These are phyloP conservation scores for Suillus lakei DNA, from an alignment of 768 basidiomycete species.

Conservation along the genomic window DNA sequence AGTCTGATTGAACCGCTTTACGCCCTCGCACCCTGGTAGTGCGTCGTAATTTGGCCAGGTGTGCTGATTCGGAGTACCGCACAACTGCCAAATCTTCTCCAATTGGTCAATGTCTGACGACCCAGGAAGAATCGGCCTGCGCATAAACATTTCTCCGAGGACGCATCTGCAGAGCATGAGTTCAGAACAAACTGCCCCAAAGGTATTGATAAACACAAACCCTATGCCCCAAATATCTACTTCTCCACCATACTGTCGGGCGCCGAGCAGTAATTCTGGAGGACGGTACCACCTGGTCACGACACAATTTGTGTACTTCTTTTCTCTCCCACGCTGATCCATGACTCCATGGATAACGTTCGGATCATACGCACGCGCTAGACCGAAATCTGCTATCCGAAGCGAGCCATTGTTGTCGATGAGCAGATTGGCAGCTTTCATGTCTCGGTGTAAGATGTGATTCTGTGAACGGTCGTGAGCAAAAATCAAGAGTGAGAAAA, in stretches of 20 bases:
- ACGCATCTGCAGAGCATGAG: constrained; percentile 66
- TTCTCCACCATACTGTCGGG: constrained; percentile 87
- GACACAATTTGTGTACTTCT: constrained; percentile 93
- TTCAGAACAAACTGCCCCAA: background rate
- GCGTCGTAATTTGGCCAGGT: constrained; percentile 80
- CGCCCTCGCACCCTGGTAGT: constrained; percentile 80
- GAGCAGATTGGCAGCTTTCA: constrained; percentile 97
- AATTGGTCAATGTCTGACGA: constrained; percentile 91
- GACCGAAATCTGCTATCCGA: constrained; percentile 94
- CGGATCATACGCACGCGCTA: constrained; percentile 81
- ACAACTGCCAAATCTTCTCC: constrained; percentile 86
- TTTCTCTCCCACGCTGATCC: constrained; percentile 52
- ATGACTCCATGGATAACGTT: constrained; percentile 44
- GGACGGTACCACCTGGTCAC: constrained; percentile 96
- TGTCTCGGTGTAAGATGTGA: constrained; percentile 95
- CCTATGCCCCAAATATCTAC: constrained; percentile 99
- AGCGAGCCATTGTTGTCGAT: constrained; percentile 86
- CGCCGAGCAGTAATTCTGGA: constrained; percentile 89
- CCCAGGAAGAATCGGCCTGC: constrained; percentile 86
- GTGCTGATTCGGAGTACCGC: constrained; percentile 85
- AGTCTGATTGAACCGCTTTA: constrained; percentile 59
- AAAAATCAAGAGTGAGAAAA: constrained; percentile 7
- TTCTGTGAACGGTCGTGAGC: constrained; percentile 58
- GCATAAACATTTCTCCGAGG: constrained; percentile 94
- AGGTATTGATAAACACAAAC: constrained; percentile 60